Evolutionary conservation across 768 basidiomycete species (phyloP).

Genomic region (Pleurotus cornucopiae): DNA sequence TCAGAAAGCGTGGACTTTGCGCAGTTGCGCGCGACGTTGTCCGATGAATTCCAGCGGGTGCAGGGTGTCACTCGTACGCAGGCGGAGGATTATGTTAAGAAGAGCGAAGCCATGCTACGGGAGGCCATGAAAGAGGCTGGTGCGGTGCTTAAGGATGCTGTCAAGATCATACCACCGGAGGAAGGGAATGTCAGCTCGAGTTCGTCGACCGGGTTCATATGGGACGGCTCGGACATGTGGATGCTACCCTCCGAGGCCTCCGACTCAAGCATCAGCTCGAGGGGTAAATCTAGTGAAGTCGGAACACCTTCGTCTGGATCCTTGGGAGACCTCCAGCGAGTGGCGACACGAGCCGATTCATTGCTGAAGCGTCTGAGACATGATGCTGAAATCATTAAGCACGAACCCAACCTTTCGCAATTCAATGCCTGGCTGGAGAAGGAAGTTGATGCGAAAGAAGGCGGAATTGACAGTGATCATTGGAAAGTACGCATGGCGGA

Average conservation of each 20-base stretch:
- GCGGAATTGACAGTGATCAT: slow-evolving; percentile 50
- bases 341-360: slow-evolving; percentile 73
- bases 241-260: slow-evolving; percentile 47
- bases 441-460: slow-evolving; percentile 48
- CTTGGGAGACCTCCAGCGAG: slow-evolving; percentile 38
- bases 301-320: slow-evolving; percentile 15
- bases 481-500: slow-evolving; percentile 52
- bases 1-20: slow-evolving; percentile 64
- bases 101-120: slow-evolving; percentile 59
- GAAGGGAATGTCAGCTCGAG: slow-evolving; percentile 24
- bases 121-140: slow-evolving; percentile 78
- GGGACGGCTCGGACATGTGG: slow-evolving; percentile 91
- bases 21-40: slow-evolving; percentile 59
- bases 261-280: slow-evolving; percentile 24
- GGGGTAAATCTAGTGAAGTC: slow-evolving; percentile 24
- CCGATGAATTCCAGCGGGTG: slow-evolving; percentile 65
- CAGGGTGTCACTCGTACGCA: slow-evolving; percentile 73
- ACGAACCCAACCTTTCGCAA: slow-evolving; percentile 69
- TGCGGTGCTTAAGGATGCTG: slow-evolving; percentile 81
- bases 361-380: slow-evolving; percentile 68
- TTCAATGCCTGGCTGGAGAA: slow-evolving; percentile 49
- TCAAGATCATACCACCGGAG: slow-evolving; percentile 89
- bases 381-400: slow-evolving; percentile 70
- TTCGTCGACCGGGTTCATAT: slow-evolving; percentile 42
- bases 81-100: slow-evolving; percentile 82